A percentile compares a stretch with the other conserved stretches of the same genome.
phyloP scores from a whole-genome alignment of 2,329 filamentous ascomycete genomes.

The Reticulascus tulasneorum region DNA sequence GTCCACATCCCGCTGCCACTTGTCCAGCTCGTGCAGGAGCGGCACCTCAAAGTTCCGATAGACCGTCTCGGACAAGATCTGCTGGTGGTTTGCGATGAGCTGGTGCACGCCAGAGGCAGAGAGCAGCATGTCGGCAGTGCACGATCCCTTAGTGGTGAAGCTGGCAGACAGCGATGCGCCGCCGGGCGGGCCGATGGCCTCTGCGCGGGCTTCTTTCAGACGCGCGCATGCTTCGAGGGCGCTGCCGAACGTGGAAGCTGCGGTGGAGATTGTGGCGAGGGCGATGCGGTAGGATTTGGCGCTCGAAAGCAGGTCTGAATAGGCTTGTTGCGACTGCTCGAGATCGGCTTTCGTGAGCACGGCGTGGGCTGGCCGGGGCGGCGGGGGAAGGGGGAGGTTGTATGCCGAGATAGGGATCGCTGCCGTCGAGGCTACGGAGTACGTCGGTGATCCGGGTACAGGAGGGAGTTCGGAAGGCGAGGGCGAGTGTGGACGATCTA shows the following conservation, averaged over 20 bases:
- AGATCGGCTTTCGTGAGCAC: conserved; percentile 62
- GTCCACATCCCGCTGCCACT: conserved; percentile 59
- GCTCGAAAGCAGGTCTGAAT: conserved; percentile 56
- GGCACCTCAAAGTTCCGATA: conserved; percentile 67
- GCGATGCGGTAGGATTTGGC: conserved; percentile 63
- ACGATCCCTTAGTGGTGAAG: conserved; percentile 46
- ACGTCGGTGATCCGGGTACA: conserved; percentile 59
- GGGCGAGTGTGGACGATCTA: conserved; percentile 40
- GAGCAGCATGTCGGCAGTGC: conserved; percentile 61
- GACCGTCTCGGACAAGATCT: conserved; percentile 65
- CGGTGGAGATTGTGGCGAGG: conserved; percentile 55
- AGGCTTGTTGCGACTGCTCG: conserved; percentile 57
- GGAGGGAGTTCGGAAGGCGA: conserved; percentile 55
- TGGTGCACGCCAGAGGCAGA: conserved; percentile 63
- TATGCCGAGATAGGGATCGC: conserved; percentile 57
- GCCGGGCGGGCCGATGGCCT: conserved; percentile 41
- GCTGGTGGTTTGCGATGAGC: conserved; percentile 65
- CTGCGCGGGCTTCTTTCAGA: conserved; percentile 62
- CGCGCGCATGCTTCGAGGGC: conserved; percentile 66
- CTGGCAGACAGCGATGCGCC: conserved; percentile 36
- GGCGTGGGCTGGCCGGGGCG: conserved; percentile 53
- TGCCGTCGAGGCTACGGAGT: conserved; percentile 60
- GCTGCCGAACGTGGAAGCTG: conserved; percentile 60
- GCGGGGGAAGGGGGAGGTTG: conserved; percentile 57
- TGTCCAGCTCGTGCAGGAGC: conserved; percentile 64